A percentile compares a stretch with the other conserved stretches of the same genome.
Evolutionary conservation across 179 eudicot genomes (phyloP).

Genomic region (Amaranthus tricolor): DNA sequence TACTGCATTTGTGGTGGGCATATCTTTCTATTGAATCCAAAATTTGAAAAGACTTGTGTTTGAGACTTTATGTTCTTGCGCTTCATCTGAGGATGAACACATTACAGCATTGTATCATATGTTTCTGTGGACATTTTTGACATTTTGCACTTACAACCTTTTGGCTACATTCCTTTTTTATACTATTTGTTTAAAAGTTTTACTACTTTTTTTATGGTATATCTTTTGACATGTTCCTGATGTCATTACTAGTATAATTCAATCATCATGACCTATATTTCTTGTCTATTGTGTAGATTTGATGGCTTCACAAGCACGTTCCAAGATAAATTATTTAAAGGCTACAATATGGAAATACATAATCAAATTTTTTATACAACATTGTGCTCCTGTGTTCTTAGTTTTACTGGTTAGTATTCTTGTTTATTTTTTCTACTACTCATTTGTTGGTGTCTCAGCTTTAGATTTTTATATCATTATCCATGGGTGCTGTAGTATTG

Average conservation of each 20-base stretch:
- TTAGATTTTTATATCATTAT: too few relatives aligned
- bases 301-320: slow-evolving; percentile 99
- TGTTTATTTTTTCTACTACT: neutral
- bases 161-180: neutral
- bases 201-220: neutral
- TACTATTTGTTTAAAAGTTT: neutral
- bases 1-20: neutral
- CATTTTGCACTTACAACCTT: neutral
- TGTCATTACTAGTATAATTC: neutral
- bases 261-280: neutral
- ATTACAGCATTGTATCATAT: neutral
- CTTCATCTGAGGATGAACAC: neutral
- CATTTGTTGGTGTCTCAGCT: neutral
- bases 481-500: too few relatives aligned
- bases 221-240: neutral
- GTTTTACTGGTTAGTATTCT: slow-evolving; percentile 57
- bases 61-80: neutral
- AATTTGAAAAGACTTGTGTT: neutral
- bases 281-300: slow-evolving; percentile 46
- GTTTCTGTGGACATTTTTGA: neutral
- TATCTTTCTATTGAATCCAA: neutral
- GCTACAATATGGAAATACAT: slow-evolving; percentile 97
- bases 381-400: slow-evolving; percentile 85
- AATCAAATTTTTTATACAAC: slow-evolving; percentile 97
- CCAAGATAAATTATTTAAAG: slow-evolving; percentile 93